Evolutionary conservation across 306 rosid genomes (phyloP), one percentile per base, ranked within the genome.

Genomic region (Castanea sativa): DNA sequence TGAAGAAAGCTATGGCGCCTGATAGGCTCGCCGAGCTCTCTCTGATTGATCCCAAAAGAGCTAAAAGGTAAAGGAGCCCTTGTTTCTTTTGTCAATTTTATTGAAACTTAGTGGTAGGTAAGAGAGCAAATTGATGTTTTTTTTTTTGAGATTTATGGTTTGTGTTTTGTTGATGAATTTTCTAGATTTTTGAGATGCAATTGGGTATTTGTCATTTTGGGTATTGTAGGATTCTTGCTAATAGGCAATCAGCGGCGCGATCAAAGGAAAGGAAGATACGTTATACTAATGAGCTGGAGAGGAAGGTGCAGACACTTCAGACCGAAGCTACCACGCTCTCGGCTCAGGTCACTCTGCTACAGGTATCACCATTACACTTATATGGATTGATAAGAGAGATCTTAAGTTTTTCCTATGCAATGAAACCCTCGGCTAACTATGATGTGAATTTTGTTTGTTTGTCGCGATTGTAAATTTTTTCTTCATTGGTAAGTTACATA

Each of bases 1-100:
- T 87, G 55, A 95, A 91, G 89, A 91, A 95, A 81, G 89, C 96
- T 21, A 80, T 93, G 90, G 90, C 87, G 4, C 92, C 98, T 32
- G 94, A 95, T 71, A 95, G 87, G 56, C 97, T 95, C n/a, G 96
- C 99, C 55, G 98, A 95, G 72, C 99, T 95, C 69, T 89, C 99
- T 86, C 91, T 90, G 69, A 88, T 90, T 73, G 98, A 95, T 73
- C 99, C 99, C 43, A 95, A 87, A 79, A 85, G 99, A 88, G 99
- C 99, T 35, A 91, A 89, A 67, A 91, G 99, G 99, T 91, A 76
- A 41, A 41, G 45, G 12, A 41, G 45, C 45, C 45, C 45, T 41
- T 41, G 45, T 38, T 38, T 8, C 3, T 38, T 38, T 38, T 38
- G 45, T 41, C 45, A 41, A 0, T 8, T 8, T 41, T 49, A 12